Percentiles rank a stretch among this genome's conserved stretches.
Evolutionary conservation across 345 rosid species (phyloP).

Genomic region (Arabidopsis thaliana): TAIR10.1 NC_003076.8:19370501-19371000

Average conservation of each 20-base stretch:
- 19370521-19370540: neutral
- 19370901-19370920: constrained; percentile 98
- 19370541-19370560: neutral
- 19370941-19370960: constrained; percentile 75
- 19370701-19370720: constrained; percentile 39
- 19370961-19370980: constrained; percentile 12
- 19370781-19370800: constrained; percentile 8
- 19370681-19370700: constrained; percentile 40
- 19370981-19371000: neutral
- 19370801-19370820: constrained; percentile 11
- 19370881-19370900: constrained; percentile 98
- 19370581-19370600: neutral
- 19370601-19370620: neutral
- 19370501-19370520: constrained; percentile 79
- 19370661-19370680: neutral
- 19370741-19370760: constrained; percentile 86
- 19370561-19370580: constrained; percentile 5
- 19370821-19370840: constrained; percentile 27
- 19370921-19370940: constrained; percentile 96
- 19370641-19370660: neutral
- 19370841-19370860: constrained; percentile 81
- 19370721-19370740: constrained; percentile 76
- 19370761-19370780: neutral
- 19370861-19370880: constrained; percentile 93
- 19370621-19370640: neutral